Base-by-base conservation (phyloP, 2,329 filamentous ascomycete species). In the Alternaria solani region DNA sequence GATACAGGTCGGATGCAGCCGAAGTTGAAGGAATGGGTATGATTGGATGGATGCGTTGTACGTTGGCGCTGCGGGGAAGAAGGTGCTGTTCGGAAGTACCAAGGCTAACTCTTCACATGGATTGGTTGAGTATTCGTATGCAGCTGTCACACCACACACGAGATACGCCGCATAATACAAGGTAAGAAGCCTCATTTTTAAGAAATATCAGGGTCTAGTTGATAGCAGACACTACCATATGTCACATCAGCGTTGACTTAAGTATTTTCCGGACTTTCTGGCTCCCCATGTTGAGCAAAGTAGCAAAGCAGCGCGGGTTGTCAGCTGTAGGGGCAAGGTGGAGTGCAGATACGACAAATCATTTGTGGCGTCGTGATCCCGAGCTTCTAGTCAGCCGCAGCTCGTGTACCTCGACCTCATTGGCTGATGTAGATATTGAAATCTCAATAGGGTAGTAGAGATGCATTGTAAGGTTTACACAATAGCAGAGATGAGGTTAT, bases 1-100 rank as follows among this genome's bases (percentile, higher is more conserved):
- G 1, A 74, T 62, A n/a, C 71, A 73, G 11, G 53, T 65, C 11
- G 70, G 70, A 7, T 59, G 58, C 5, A 71, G 44, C 0, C 66
- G 63, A 41, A 63, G 59, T 30, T 72, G 65, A 16, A 66, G 51
- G 43, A 70, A 73, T 7, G 68, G 66, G 26, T 71, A 73, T 0
- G 70, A 71, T 14, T 53, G 46, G 36, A 72, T 70, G 3, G 68
- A 67, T 16, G 65, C 59, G 28, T 73, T 72, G 57, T 73, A 73
- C 8, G 56, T 61, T 5, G 60, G 44, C 7, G 58, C 63, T 18
- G 67, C 61, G 7, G 70, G 63, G 39, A 56, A 65, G 46, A 66
- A 68, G 39, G 68, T 63, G 18, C 55, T 55, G 26, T 66, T 59
- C 20, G 62, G 59, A 6, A 72, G 63, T 25, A 46, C 55, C 4